phyloP scores from a whole-genome alignment of 2,329 filamentous ascomycete species.

The Chaetomiaceae sp. region DNA sequence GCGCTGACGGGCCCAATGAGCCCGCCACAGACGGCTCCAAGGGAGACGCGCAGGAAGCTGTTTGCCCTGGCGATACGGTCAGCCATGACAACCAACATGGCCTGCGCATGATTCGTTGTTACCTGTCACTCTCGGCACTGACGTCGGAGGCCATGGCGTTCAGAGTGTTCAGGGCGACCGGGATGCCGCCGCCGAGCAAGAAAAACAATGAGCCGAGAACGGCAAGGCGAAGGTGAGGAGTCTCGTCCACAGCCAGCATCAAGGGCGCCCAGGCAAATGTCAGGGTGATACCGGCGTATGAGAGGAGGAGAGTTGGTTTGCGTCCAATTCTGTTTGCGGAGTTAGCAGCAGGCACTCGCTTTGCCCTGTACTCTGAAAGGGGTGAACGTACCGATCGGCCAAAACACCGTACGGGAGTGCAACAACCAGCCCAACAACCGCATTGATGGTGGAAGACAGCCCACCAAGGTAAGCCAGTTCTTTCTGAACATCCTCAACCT shows the following conservation, averaged over 20 bases:
- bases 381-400: constrained; percentile 16
- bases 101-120: too few relatives aligned
- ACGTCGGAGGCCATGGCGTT: constrained; percentile 21
- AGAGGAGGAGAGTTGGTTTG: constrained; percentile 16
- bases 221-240: constrained; percentile 12
- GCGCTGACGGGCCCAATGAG: constrained; percentile 18
- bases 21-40: constrained; percentile 14
- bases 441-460: constrained; percentile 13
- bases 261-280: constrained; percentile 16
- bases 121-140: constrained; percentile 18
- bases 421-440: constrained; percentile 14
- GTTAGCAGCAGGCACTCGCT: neutral
- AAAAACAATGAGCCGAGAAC: constrained; percentile 18
- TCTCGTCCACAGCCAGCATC: constrained; percentile 10
- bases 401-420: constrained; percentile 21
- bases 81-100: too few relatives aligned
- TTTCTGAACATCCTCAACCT: constrained; percentile 19
- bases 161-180: constrained; percentile 19
- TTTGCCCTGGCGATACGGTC: constrained; percentile 13
- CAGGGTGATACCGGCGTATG: constrained; percentile 17
- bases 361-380: neutral
- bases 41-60: constrained; percentile 17
- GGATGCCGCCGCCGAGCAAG: constrained; percentile 20
- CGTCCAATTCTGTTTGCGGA: constrained; percentile 18
- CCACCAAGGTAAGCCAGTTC: constrained; percentile 20